A percentile compares a stretch with the other conserved stretches of the same genome.
Conservation (phyloP, 1,284 basidiomycete species). For the Vanrija sp. region DNA sequence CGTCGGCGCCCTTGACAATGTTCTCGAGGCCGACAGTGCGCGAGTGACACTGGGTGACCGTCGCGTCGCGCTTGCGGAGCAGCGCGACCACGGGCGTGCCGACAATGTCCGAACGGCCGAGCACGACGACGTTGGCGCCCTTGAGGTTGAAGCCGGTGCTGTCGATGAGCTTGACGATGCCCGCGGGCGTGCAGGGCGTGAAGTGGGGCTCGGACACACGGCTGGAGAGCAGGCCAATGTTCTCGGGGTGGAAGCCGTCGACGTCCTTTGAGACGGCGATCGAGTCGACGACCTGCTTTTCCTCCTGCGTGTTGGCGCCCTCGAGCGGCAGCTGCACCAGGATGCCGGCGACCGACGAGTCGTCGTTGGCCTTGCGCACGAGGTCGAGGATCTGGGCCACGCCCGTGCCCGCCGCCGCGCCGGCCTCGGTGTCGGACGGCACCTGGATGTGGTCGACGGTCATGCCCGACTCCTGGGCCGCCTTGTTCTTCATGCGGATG, state of each 20-base stretch:
- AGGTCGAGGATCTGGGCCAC: conserved; percentile 72
- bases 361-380: conserved; percentile 79
- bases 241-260: conserved; percentile 98
- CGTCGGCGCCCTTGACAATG: conserved; percentile 82
- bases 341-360: conserved; percentile 79
- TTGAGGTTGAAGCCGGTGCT: conserved; percentile 69
- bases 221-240: conserved; percentile 92
- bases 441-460: conserved; percentile 75
- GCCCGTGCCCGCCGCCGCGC: conserved; percentile 25
- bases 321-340: conserved; percentile 96
- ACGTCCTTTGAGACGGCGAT: conserved; percentile 93
- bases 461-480: conserved; percentile 92
- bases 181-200: conserved; percentile 92
- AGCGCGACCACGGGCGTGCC: conserved; percentile 91
- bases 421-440: conserved; percentile 61
- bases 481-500: conserved; percentile 97
- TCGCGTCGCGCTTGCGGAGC: conserved; percentile 85
- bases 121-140: conserved; percentile 81
- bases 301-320: conserved; percentile 76
- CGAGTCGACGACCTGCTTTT: conserved; percentile 89
- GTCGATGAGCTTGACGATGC: conserved; percentile 85
- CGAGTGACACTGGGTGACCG: conserved; percentile 97
- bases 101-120: conserved; percentile 97
- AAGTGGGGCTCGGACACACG: conserved; percentile 88
- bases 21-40: conserved; percentile 74